Percentiles rank a stretch among this genome's conserved stretches.
Conservation (phyloP, 2,329 filamentous ascomycete species). For the Stachybotrys chartarum region DNA sequence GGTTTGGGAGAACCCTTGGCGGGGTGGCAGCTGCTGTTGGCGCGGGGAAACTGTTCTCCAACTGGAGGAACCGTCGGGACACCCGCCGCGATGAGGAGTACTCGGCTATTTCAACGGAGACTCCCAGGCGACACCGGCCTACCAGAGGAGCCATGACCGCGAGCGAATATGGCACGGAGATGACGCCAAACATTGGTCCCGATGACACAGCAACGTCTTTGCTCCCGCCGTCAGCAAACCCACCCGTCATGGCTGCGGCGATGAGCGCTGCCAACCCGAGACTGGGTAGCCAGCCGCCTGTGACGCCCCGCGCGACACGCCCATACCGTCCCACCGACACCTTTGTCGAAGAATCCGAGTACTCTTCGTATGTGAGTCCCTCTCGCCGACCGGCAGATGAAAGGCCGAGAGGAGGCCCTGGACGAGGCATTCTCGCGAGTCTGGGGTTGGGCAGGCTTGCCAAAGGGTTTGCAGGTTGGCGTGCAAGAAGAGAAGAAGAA, state of each 20-base stretch:
- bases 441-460: constrained; percentile 63
- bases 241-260: constrained; percentile 35
- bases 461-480: constrained; percentile 54
- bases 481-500: constrained; percentile 39
- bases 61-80: constrained; percentile 46
- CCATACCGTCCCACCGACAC: constrained; percentile 33
- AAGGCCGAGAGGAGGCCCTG: constrained; percentile 39
- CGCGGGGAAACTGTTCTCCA: constrained; percentile 54
- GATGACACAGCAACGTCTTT: constrained; percentile 30
- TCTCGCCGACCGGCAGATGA: constrained; percentile 48
- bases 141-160: constrained; percentile 28
- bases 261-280: constrained; percentile 35
- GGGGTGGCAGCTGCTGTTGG: constrained; percentile 56
- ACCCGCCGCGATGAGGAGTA: constrained; percentile 50
- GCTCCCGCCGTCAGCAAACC: constrained; percentile 38
- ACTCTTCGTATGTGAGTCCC: constrained; percentile 55
- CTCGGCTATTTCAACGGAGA: constrained; percentile 56
- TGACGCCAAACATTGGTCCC: constrained; percentile 24
- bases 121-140: constrained; percentile 41
- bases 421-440: constrained; percentile 51
- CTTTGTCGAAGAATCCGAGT: constrained; percentile 47
- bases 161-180: constrained; percentile 48
- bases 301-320: constrained; percentile 41
- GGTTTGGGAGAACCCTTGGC: constrained; percentile 54
- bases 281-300: constrained; percentile 29